Evolutionary conservation across 345 rosid species (phyloP).

Genomic region (Pugionium cornutum): DNA sequence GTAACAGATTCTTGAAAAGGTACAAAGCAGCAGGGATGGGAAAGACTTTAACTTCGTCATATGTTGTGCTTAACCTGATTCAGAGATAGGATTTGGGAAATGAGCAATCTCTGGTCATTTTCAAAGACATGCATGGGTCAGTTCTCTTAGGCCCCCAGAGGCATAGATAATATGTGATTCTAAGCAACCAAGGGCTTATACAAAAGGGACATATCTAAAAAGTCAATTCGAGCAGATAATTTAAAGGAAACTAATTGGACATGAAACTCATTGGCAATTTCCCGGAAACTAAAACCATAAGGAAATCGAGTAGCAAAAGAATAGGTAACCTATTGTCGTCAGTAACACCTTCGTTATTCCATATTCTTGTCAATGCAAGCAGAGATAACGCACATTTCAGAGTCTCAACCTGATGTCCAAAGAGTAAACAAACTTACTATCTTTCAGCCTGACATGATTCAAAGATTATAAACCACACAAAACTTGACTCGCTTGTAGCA

Average conservation of each 20-base stretch:
- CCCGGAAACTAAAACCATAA: neutral
- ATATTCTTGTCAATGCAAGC: conserved; percentile 80
- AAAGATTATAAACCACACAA: neutral
- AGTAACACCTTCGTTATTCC: conserved; percentile 80
- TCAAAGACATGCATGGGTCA: too few species aligned
- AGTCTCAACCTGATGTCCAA: conserved; percentile 74
- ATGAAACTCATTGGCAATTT: neutral
- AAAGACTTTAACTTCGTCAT: conserved; percentile 82
- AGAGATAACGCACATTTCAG: conserved; percentile 83
- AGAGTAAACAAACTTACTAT: conserved; percentile 23
- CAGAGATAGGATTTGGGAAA: conserved; percentile 28
- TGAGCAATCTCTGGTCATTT: too few species aligned
- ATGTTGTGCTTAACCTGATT: conserved; percentile 80
- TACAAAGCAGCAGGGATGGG: conserved; percentile 94
- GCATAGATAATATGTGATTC: conserved; percentile 6
- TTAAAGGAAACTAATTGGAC: conserved; percentile 2
- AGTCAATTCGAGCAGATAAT: neutral
- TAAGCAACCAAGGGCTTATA: neutral
- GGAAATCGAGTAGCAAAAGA: neutral
- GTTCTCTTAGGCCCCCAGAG: too few species aligned
- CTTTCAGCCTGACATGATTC: neutral
- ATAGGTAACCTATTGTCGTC: conserved; percentile 78
- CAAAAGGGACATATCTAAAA: neutral
- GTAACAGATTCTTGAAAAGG: conserved; percentile 95
- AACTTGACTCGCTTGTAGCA: neutral